Base-by-base conservation (phyloP, 192 early-diverging fungal species). In the Backusella psychrophila region DNA sequence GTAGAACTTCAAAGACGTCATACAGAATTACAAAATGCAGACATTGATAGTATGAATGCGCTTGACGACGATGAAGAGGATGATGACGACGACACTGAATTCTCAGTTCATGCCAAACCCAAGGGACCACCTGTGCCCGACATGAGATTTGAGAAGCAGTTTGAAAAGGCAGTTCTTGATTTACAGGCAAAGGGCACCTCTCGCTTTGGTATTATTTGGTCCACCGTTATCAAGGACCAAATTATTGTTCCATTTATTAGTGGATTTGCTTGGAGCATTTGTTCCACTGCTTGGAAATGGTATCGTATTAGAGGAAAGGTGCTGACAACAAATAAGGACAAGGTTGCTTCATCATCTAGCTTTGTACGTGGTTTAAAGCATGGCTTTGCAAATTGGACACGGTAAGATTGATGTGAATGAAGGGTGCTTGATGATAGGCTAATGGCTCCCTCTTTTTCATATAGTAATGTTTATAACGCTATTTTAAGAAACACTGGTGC, bases 141-240 rank as follows among this genome's bases (percentile, higher is more conserved):
- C 9, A 74, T 80, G 75, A 72, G 82, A n/a, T 83, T 77, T 34
- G 82, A 80, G 34, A 59, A 79, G 33, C 82, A 83, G 39, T 75
- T 83, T 41, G 52, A 80, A 31, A 70, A 74, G 53, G 46, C 66
- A 8, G 72, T 83, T 8, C 67, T 56, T 29, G 35, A 42, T 19
- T 52, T 80, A 38, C 26, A 75, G 15, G 74, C 38, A 26, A 69
- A 71, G 9, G 75, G 75, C 3, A 46, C 66, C 7, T 72, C 74
- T 6, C 26, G 14, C 26, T 19, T 49, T 1, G 42, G 59, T 34
- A 80, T 83, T 23, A 74, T 83, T 19, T 73, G 75, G 53, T 77
- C 75, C 8, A 73, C 76, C 17, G 75, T 83, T 26, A 14, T 83
- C 36, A 75, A 79, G 26, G 82, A 83, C 42, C 82, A 83, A 15